Conservation (phyloP, 139 green algal genomes). For the Astrephomene gubernaculifera region DNA sequence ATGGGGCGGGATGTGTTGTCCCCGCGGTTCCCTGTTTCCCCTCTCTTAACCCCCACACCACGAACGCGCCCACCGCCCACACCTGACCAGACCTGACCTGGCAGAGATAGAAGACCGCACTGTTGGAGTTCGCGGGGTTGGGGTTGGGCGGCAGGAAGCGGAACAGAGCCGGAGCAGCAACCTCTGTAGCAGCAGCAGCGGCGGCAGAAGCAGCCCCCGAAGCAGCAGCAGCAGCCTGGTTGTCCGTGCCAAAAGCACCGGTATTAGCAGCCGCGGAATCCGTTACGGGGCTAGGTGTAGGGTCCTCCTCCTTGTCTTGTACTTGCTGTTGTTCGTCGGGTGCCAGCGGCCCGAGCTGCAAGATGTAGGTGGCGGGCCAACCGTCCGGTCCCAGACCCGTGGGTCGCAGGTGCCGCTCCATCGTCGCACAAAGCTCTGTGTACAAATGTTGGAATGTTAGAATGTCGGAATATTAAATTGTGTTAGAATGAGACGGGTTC, state of each 20-base stretch:
- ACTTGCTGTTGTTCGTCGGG: not conserved
- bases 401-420: conserved; percentile 25
- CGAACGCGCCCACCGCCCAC: not conserved
- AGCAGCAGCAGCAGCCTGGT: no score
- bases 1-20: no score
- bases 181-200: not conserved
- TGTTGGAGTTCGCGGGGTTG: conserved; percentile 67
- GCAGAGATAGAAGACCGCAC: conserved; percentile 54
- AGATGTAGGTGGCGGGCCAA: not conserved
- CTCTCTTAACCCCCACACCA: not conserved
- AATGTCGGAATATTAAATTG: no score
- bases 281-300: no score
- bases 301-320: not conserved
- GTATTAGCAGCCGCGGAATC: no score
- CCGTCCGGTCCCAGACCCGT: conserved; percentile 15
- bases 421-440: conserved; percentile 25
- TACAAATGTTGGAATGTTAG: no score
- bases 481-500: no score
- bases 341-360: not conserved
- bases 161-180: not conserved
- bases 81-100: conserved; percentile 41
- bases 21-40: not conserved
- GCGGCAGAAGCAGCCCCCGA: not conserved
- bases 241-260: no score
- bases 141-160: conserved; percentile 58